phyloP scores from a whole-genome alignment of 176 grass and related monocot genomes.

The Aegilops tauschii region DNA sequence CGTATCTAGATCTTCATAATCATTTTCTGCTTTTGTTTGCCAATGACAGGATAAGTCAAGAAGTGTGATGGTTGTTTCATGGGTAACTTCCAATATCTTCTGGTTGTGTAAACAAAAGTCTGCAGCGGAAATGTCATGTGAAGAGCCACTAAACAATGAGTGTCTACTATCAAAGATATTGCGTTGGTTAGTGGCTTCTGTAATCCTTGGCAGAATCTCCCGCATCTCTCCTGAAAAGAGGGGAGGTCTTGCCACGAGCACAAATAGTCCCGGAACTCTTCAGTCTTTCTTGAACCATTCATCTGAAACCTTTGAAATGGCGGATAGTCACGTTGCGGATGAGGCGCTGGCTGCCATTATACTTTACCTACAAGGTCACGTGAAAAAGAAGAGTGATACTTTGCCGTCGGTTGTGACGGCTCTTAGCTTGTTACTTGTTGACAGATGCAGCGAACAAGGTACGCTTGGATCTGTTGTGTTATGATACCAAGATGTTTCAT shows the following conservation, averaged over 20 bases:
- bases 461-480: conserved; percentile 4
- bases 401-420: conserved; percentile 60
- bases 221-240: conserved; percentile 39
- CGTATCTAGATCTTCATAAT: background rate
- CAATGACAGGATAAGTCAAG: conserved; percentile 79
- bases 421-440: conserved; percentile 63
- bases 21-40: conserved; percentile 11
- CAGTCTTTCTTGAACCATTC: conserved; percentile 44
- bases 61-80: conserved; percentile 40
- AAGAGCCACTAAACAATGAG: conserved; percentile 45
- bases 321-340: conserved; percentile 32
- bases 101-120: conserved; percentile 27
- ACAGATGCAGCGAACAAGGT: conserved; percentile 45
- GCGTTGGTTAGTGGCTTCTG: conserved; percentile 72
- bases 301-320: conserved; percentile 33
- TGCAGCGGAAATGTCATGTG: conserved; percentile 23
- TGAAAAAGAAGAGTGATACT: conserved; percentile 38
- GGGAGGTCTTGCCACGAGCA: conserved; percentile 38
- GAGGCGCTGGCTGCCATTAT: conserved; percentile 60
- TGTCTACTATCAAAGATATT: conserved; percentile 61
- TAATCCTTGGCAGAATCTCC: conserved; percentile 81
- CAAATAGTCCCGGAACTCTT: conserved; percentile 42
- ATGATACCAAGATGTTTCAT: background rate
- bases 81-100: conserved; percentile 56
- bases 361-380: conserved; percentile 72